Evolutionary conservation across 2,329 filamentous ascomycete species (phyloP), one percentile per base, ranked within the genome.

Genomic region (Fusarium sp.): DNA sequence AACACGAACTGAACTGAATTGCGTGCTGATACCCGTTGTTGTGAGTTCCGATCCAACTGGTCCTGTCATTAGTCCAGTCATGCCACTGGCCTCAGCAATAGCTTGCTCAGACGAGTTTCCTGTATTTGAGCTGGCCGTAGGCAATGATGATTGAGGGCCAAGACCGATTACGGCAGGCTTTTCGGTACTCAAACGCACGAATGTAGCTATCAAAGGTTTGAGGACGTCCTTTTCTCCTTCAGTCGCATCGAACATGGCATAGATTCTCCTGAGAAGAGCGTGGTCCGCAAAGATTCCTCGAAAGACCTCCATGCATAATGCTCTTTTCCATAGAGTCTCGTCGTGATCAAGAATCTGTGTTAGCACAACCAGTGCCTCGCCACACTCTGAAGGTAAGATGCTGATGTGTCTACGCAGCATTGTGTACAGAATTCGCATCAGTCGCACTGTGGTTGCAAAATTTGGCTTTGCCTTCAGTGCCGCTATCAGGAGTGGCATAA

Each of bases 161-260:
- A 98, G 87, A 0, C 96, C 96, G 66, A 99, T 98, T 26, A 97
- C 85, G 0, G 88, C 84, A 2, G 96, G 96, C 75, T 94, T 97
- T 77, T 99, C 96, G 0, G 94, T 94, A 57, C 95, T 95, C 11
- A 98, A 83, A 16, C 94, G 89, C n/a, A 98, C 96, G 76, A 99
- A 94, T 0, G 92, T 91, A 12, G 93, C 92, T 66, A 96, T 91
- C 64, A 98, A 85, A 60, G 94, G 91, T 73, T 92, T 91, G 23
- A 99, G 82, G 21, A 98, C 88, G 52, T 90, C 85, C 73, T 91
- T 95, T 73, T 91, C 89, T 6, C 88, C 90, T 44, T 93, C 85
- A 52, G 88, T 83, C 16, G 88, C 86, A 76, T 99, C 95, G 72
- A 93, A 98, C 18, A 92, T 84, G 9, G 88, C 85, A 76, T 93